phyloP scores from a whole-genome alignment of 306 rosid species.

The Aeschynomene evenia region DNA sequence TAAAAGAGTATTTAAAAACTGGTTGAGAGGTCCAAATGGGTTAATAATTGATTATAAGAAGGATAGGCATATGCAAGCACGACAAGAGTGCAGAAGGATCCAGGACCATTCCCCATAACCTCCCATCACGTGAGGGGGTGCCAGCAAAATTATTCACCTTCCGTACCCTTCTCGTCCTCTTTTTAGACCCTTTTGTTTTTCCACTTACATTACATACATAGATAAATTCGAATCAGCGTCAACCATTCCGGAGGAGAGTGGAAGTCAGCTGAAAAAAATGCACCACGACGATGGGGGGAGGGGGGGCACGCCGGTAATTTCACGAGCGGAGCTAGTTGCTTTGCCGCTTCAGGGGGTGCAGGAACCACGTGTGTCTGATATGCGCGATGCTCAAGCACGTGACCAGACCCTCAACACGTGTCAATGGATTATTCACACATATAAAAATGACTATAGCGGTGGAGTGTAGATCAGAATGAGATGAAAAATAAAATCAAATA shows the following conservation, averaged over 20 bases:
- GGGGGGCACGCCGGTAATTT: constrained; percentile 10
- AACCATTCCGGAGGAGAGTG: neutral
- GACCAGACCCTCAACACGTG: constrained; percentile 42
- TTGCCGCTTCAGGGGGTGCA: constrained; percentile 53
- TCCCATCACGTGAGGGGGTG: constrained; percentile 37
- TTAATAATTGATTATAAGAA: neutral
- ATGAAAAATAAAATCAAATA: too few species aligned
- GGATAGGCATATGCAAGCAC: neutral
- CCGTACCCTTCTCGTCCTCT: constrained; percentile 16
- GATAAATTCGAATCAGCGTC: neutral
- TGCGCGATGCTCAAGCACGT: constrained; percentile 38
- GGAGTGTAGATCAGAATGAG: constrained; percentile 20
- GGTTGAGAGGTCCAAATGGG: neutral
- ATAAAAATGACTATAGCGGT: neutral
- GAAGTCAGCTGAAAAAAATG: neutral
- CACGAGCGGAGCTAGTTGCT: neutral
- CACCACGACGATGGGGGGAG: neutral
- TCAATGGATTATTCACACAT: neutral
- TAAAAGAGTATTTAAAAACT: neutral
- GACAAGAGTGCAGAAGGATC: constrained; percentile 29
- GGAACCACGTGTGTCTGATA: constrained; percentile 55
- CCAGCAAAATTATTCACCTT: neutral
- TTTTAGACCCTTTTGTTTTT: constrained; percentile 1
- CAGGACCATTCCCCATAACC: constrained; percentile 16
- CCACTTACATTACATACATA: neutral